phyloP scores from a whole-genome alignment of 2,329 filamentous ascomycete species.

The Ilyonectria sp. region DNA sequence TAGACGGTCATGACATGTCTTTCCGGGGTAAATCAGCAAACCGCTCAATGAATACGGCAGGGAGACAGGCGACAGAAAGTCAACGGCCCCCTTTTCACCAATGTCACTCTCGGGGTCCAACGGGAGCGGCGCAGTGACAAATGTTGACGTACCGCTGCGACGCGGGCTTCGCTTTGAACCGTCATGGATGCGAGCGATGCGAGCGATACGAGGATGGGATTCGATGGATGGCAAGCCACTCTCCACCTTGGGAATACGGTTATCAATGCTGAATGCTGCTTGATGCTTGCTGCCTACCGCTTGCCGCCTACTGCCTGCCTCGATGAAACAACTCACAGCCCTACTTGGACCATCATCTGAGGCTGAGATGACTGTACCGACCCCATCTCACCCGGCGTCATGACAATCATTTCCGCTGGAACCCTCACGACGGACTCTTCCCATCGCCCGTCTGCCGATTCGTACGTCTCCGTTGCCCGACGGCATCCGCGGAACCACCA shows the following conservation, averaged over 20 bases:
- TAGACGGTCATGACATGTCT: slow-evolving; percentile 9
- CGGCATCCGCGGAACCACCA: slow-evolving; percentile 11
- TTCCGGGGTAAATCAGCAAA: slow-evolving; percentile 17
- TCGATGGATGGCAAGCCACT: background rate
- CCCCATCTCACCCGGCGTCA: background rate
- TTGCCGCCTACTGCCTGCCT: background rate
- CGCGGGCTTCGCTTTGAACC: too few relatives aligned
- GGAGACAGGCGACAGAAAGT: background rate
- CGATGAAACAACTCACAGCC: background rate
- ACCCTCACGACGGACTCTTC: background rate
- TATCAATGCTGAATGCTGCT: background rate
- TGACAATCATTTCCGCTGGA: background rate
- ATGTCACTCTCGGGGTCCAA: background rate
- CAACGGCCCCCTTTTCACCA: background rate
- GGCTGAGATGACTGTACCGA: background rate
- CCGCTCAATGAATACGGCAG: background rate
- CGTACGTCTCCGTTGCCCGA: background rate
- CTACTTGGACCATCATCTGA: background rate
- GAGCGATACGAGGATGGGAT: background rate
- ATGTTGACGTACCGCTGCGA: too few relatives aligned
- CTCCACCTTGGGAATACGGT: background rate
- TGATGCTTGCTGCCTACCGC: too few relatives aligned
- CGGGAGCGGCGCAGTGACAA: background rate
- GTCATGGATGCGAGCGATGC: too few relatives aligned
- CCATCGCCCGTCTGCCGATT: background rate